Base-by-base conservation (phyloP, 495 filamentous ascomycete genomes). In the Trichoderma parareesei region DNA sequence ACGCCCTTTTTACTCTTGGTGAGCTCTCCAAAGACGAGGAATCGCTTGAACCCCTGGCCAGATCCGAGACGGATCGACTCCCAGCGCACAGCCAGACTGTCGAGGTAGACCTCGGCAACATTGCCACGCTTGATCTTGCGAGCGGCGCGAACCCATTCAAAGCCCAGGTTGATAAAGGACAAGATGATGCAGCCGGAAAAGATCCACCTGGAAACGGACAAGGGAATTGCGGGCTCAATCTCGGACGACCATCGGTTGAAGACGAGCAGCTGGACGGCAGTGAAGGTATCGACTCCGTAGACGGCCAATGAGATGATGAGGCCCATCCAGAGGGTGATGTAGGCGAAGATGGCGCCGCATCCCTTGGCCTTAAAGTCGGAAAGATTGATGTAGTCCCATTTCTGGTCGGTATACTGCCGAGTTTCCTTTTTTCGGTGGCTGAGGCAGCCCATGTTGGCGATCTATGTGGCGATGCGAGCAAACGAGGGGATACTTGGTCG, bases 321-420 rank as follows among this genome's bases (percentile, higher is more conserved):
- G 64, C 91, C 88, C 38, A 93, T 76, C 79, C 86, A 94, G 66
- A 98, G 82, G 75, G 89, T 92, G 70, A 78, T 84, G 76, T 97
- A 98, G 59, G 93, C 94, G 68, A 96, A 83, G 9, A 82, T 79
- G 0, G 88, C 82, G 66, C 87, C 85, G 76, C 88, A 91, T 5
- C 89, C 91, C 27, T 84, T 85, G 5, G 88, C 85, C 69, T 90
- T 90, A 81, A 97, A 98, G 73, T 97, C 94, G 64, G 83, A 80
- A 10, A 98, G 84, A 72, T 88, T 97, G 71, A 98, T 91, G 69
- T 91, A 96, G 69, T 92, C 90, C 91, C 94, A 98, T 81, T 90
- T 91, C 78, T 96, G 89, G 75, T 95, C 91, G 64, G 91, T 81
- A 46, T 80, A 76, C 59, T 91, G 84, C 60, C 84, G 81, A 44